Base-by-base conservation (phyloP, 208 protist genomes). In the Trypanosoma cruzi region DNA sequence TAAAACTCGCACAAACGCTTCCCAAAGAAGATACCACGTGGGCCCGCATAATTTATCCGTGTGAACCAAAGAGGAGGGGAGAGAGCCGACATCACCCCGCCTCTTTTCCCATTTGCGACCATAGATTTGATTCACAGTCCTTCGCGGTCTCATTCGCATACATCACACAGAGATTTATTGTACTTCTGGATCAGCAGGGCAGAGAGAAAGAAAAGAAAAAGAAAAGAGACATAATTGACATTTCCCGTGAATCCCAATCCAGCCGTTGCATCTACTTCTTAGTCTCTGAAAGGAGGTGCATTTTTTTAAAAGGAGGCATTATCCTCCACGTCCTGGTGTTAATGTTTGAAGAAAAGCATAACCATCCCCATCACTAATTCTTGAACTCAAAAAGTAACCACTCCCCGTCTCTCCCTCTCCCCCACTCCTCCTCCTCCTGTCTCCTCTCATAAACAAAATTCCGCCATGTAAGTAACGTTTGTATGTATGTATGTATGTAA, bases 401-500 rank as follows among this genome's bases (percentile, higher is more conserved):
- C 1, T 44, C 40, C 40, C 40, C 11, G 40, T 44, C 40, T 13
- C 40, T 13, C 11, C 18, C 40, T 28, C 22, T 42, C 0, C 18
- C 20, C n/a, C 18, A 22, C 34, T 34, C 28, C 4, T 5, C 3
- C 29, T 34, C 14, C 40, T 13, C 11, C 18, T 44, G 1, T 14
- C 18, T 16, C 1, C 8, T 44, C 8, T 16, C 40, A 2, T 1
- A 14, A 3, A 4, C 18, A 44, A 44, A 44, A 44, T 7, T 1
- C 40, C 18, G 8, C 40, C 40, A 44, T 44, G 40, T 44, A 44
- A 2, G 11, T 54, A 3, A 48, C 31, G 7, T 50, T 31, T 32
- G 26, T 68, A 68, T 44, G 36, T 57, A 29, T 68, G 34, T 28
- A 46, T n/a, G 16, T 52, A 57, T 57, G 37, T 42, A 8, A 44